Conservation (phyloP, 805 yeast species). For the Saturnispora sekii region DNA sequence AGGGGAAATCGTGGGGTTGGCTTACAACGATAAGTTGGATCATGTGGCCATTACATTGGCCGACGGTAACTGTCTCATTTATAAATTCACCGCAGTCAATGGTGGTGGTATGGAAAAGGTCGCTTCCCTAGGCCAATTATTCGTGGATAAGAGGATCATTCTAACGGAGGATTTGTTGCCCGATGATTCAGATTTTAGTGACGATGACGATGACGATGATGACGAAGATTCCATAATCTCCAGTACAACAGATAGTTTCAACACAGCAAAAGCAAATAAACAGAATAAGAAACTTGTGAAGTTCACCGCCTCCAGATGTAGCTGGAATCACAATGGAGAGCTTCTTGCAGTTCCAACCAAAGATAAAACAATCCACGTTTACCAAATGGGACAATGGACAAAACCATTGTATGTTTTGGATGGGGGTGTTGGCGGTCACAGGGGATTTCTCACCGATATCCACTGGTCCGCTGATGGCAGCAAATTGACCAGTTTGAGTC, state of each 20-base stretch:
- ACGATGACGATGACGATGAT: slow-evolving; percentile 23
- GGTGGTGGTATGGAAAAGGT: slow-evolving; percentile 41
- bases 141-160: slow-evolving; percentile 28
- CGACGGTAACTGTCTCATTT: slow-evolving; percentile 49
- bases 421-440: slow-evolving; percentile 18
- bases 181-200: slow-evolving; percentile 32
- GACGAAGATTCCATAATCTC: slow-evolving; percentile 24
- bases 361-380: slow-evolving; percentile 37
- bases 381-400: slow-evolving; percentile 29
- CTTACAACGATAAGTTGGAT: slow-evolving; percentile 51
- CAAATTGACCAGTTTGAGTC: slow-evolving; percentile 47
- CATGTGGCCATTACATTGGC: slow-evolving; percentile 47
- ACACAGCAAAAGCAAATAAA: slow-evolving; percentile 16
- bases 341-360: slow-evolving; percentile 58
- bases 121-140: slow-evolving; percentile 32
- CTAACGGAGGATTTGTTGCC: slow-evolving; percentile 12
- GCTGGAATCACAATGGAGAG: slow-evolving; percentile 67
- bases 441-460: slow-evolving; percentile 37
- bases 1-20: slow-evolving; percentile 47
- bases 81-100: slow-evolving; percentile 38
- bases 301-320: slow-evolving; percentile 37
- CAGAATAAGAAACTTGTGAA: slow-evolving; percentile 27
- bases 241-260: slow-evolving; percentile 12
- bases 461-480: slow-evolving; percentile 55
- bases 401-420: slow-evolving; percentile 14